Conservation (phyloP, 2,329 filamentous ascomycete genomes). For the Pseudogymnoascus sp. region DNA sequence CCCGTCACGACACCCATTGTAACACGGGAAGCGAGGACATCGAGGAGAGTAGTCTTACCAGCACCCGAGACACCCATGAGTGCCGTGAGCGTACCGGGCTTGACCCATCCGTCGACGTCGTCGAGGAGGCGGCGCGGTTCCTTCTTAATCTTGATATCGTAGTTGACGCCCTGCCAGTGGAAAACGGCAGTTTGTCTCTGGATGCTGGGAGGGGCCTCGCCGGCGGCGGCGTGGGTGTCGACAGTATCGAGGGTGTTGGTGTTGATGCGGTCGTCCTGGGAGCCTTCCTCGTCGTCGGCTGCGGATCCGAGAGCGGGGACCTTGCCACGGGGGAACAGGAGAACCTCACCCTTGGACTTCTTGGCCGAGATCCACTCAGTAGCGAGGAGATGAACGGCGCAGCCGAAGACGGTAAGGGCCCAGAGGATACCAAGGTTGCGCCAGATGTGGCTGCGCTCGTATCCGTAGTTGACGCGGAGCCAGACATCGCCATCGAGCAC, state of each 20-base stretch:
- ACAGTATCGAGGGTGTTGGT: constrained; percentile 16
- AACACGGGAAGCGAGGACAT: constrained; percentile 75
- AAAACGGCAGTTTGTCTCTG: constrained; percentile 16
- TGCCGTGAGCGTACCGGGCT: constrained; percentile 81
- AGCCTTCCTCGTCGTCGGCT: constrained; percentile 18
- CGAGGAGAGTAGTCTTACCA: constrained; percentile 87
- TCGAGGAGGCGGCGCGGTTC: constrained; percentile 70
- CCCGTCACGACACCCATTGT: constrained; percentile 85
- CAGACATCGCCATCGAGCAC: constrained; percentile 52
- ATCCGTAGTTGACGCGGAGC: constrained; percentile 46
- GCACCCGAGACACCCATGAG: constrained; percentile 70
- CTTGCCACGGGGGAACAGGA: constrained; percentile 66
- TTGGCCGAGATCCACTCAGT: constrained; percentile 55
- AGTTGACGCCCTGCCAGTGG: constrained; percentile 34
- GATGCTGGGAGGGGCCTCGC: constrained; percentile 53
- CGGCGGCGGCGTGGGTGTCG: constrained; percentile 16
- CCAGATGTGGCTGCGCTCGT: constrained; percentile 55
- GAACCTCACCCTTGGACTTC: constrained; percentile 68
- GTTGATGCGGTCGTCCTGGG: constrained; percentile 8
- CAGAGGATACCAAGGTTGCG: constrained; percentile 63
- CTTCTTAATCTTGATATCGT: constrained; percentile 66
- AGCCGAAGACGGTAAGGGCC: constrained; percentile 55
- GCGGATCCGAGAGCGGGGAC: constrained; percentile 27
- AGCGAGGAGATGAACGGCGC: constrained; percentile 51
- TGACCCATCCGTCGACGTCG: constrained; percentile 86